These are phyloP conservation scores for Fusarium sp. DNA, from an alignment of 2,329 filamentous ascomycete genomes.

Conservation along the genomic window DNA sequence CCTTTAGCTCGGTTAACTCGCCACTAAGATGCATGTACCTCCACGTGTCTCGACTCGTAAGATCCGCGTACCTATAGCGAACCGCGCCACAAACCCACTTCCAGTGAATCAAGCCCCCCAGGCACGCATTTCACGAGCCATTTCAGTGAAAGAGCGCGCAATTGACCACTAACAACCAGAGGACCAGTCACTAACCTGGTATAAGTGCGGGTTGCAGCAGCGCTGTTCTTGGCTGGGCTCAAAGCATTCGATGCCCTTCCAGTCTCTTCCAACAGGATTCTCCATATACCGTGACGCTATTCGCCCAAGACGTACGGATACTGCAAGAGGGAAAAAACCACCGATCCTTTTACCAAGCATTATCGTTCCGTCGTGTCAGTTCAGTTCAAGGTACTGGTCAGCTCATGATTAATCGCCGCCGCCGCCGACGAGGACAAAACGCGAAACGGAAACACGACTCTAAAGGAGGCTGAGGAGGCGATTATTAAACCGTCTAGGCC, in stretches of 20 bases:
- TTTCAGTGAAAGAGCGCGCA: constrained; percentile 35
- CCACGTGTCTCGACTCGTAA: constrained; percentile 35
- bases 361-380: constrained; percentile 34
- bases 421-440: constrained; percentile 14
- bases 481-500: constrained; percentile 19
- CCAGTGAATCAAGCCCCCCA: constrained; percentile 25
- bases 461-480: constrained; percentile 40
- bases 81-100: constrained; percentile 40
- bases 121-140: constrained; percentile 15
- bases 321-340: constrained; percentile 6
- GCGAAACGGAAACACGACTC: constrained; percentile 8
- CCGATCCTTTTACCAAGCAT: constrained; percentile 43
- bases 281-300: constrained; percentile 33
- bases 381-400: constrained; percentile 40
- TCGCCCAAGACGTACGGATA: constrained; percentile 20
- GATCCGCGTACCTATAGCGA: constrained; percentile 35
- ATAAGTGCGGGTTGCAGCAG: constrained; percentile 33
- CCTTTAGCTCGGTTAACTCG: constrained; percentile 11
- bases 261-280: constrained; percentile 33
- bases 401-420: constrained; percentile 44
- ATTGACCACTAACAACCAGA: constrained; percentile 36
- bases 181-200: constrained; percentile 36
- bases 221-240: constrained; percentile 25
- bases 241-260: constrained; percentile 44
- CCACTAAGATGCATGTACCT: constrained; percentile 34